phyloP scores from a whole-genome alignment of 225 moss, liverwort and hornwort genomes.

The Climacium dendroides region DNA sequence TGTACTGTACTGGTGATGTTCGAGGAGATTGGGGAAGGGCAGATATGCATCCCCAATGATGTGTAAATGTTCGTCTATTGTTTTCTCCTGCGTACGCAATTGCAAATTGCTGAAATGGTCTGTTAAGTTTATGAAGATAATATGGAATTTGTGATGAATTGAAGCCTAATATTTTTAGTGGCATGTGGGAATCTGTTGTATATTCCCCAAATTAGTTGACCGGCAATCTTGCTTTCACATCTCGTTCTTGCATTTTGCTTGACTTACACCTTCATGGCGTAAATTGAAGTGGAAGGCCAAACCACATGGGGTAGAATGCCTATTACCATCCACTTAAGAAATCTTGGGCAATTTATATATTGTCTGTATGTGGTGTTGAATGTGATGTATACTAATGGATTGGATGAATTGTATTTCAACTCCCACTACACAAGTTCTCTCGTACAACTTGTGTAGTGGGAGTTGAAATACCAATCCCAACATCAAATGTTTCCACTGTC shows the following conservation, averaged over 20 bases:
- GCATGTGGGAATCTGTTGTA: too few relatives aligned
- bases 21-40: not conserved
- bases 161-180: not conserved
- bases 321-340: too few relatives aligned
- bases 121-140: not conserved
- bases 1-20: not conserved
- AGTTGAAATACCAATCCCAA: too few relatives aligned
- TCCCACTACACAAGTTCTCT: not conserved
- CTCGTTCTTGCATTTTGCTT: not conserved
- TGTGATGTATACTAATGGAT: not conserved
- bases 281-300: not conserved
- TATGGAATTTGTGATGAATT: too few relatives aligned
- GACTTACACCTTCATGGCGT: not conserved
- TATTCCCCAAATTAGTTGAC: not conserved
- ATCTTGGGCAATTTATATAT: too few relatives aligned
- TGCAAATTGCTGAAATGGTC: not conserved
- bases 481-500: not conserved
- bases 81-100: not conserved
- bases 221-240: not conserved
- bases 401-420: not conserved
- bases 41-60: not conserved
- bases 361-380: not conserved
- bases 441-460: too few relatives aligned
- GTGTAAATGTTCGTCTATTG: not conserved
- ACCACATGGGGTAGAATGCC: not conserved